Evolutionary conservation across 345 rosid genomes (phyloP).

Genomic region (Euclidium syriacum): DNA sequence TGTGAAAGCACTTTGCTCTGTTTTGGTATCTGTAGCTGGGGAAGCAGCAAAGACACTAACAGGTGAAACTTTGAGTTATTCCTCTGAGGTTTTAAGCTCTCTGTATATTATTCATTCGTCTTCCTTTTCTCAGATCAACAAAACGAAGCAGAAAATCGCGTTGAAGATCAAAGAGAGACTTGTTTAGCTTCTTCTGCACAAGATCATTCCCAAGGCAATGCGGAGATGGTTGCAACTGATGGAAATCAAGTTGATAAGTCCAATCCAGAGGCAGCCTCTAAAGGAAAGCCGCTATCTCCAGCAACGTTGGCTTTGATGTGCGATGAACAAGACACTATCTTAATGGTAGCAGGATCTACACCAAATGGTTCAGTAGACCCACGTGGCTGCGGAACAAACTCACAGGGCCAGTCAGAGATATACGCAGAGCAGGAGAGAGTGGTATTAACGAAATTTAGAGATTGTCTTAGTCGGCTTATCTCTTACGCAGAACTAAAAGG

Average conservation of each 20-base stretch:
- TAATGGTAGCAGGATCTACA: slow-evolving; percentile 64
- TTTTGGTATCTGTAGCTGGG: slow-evolving; percentile 67
- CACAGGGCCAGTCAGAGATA: slow-evolving; percentile 54
- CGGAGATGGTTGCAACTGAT: slow-evolving; percentile 43
- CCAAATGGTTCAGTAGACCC: slow-evolving; percentile 48
- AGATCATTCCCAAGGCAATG: slow-evolving; percentile 43
- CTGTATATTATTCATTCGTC: background rate
- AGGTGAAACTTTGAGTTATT: slow-evolving; percentile 41
- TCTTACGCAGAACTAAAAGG: slow-evolving; percentile 87
- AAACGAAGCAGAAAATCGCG: slow-evolving; percentile 44
- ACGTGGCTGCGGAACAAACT: slow-evolving; percentile 42
- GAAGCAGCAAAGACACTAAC: slow-evolving; percentile 75
- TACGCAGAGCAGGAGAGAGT: slow-evolving; percentile 83
- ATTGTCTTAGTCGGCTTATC: slow-evolving; percentile 81
- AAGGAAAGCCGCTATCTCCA: slow-evolving; percentile 87
- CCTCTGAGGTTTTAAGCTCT: slow-evolving; percentile 1
- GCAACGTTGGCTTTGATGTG: slow-evolving; percentile 99
- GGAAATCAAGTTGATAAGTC: slow-evolving; percentile 50
- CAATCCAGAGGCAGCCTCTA: slow-evolving; percentile 50
- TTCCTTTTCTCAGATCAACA: slow-evolving; percentile 41
- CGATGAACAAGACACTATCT: slow-evolving; percentile 87
- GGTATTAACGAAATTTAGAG: slow-evolving; percentile 70
- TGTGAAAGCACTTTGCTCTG: slow-evolving; percentile 93
- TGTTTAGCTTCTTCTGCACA: slow-evolving; percentile 53
- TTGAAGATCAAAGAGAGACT: slow-evolving; percentile 43